Evolutionary conservation across 306 rosid species (phyloP).

Genomic region (Phaseolus lunatus): DNA sequence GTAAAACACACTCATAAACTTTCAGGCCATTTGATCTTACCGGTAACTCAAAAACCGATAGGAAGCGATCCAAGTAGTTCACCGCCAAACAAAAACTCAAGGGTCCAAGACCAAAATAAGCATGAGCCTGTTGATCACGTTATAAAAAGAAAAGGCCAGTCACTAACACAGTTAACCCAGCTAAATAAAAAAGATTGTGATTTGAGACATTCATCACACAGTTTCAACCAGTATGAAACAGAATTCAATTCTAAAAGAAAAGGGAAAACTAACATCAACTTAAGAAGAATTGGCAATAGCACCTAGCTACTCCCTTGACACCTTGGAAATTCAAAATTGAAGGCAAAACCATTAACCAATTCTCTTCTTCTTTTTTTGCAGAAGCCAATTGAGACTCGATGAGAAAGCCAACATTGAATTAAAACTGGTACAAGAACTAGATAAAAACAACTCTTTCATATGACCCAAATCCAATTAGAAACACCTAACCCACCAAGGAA

Average conservation of each 20-base stretch:
- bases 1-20: slow-evolving; percentile 30
- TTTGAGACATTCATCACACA: slow-evolving; percentile 17
- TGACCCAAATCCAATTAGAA: slow-evolving; percentile 29
- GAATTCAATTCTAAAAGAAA: background rate
- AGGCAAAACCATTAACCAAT: background rate
- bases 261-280: slow-evolving; percentile 38
- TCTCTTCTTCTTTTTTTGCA: background rate
- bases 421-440: background rate
- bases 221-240: slow-evolving; percentile 5
- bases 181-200: slow-evolving; percentile 35
- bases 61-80: slow-evolving; percentile 95
- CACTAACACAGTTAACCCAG: slow-evolving; percentile 42
- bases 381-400: slow-evolving; percentile 37
- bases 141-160: slow-evolving; percentile 24
- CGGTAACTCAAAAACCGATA: slow-evolving; percentile 69
- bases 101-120: slow-evolving; percentile 77
- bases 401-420: slow-evolving; percentile 15
- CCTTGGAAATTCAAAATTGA: background rate
- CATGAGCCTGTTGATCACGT: slow-evolving; percentile 76
- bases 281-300: background rate
- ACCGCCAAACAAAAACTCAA: slow-evolving; percentile 71
- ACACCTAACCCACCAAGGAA: background rate
- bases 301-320: slow-evolving; percentile 26
- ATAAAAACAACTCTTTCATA: slow-evolving; percentile 19
- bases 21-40: slow-evolving; percentile 51